Evolutionary conservation across 495 filamentous ascomycete genomes (phyloP), one percentile per base, ranked within the genome.

Genomic region (Cetradonia linearis): DNA sequence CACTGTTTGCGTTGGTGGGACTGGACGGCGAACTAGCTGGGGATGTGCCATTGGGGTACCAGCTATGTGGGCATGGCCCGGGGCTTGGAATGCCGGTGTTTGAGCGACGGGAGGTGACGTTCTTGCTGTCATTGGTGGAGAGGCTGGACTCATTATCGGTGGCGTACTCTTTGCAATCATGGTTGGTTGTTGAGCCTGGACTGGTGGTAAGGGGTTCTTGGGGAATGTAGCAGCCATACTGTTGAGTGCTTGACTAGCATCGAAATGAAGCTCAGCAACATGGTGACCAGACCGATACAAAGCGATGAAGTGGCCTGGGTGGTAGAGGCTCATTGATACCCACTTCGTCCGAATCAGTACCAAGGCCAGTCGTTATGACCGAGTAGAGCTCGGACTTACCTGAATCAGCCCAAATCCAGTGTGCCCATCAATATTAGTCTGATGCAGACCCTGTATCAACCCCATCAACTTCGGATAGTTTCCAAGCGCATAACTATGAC

Each of bases 391-490:
- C 34, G 3, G 28, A 44, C 54, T 30, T 44, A 56, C 54, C 36
- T 56, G 54, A 56, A 56, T n/a, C 9, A 56, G 54, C 20, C 18
- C 34, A 20, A 56, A 56, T 16, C 54, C 54, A 31, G 54, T 56
- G 36, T 40, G 38, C 2, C 54, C 54, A 13, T 36, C 34, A 10
- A 56, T 18, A 56, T 38, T 56, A 33, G 54, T 40, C 27, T 44
- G 34, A 28, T 56, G 54, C 36, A 56, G 34, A 42, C 38, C 27
- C 36, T 40, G 54, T 28, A 56, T 56, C 54, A 56, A 27, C 20
- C 38, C 20, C 38, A 27, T 25, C 23, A 56, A 18, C 27, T 34
- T 56, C 16, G 54, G 54, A 42, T 56, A 56, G 5, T 56, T 56
- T 20, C 36, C 54, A 33, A 56, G 34, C 38, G 54, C 54, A 44